A percentile compares a stretch with the other conserved stretches of the same genome.
Conservation (phyloP, 2,329 filamentous ascomycete species). For the Phoma sp. region DNA sequence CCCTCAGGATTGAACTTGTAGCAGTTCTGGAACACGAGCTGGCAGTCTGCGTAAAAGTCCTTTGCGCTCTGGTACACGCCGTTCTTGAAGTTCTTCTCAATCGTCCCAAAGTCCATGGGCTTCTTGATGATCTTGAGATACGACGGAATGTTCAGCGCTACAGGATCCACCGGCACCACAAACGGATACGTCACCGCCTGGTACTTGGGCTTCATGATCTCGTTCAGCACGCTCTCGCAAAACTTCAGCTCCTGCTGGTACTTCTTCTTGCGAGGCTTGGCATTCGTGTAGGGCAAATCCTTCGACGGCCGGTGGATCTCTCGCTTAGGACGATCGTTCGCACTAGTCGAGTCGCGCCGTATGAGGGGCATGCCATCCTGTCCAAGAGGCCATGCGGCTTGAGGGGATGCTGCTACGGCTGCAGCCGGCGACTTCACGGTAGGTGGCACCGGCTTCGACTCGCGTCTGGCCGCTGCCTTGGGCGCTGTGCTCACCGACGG, state of each 20-base stretch:
- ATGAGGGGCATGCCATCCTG: constrained; percentile 81
- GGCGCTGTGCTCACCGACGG: constrained; percentile 37
- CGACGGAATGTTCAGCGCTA: constrained; percentile 89
- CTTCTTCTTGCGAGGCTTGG: constrained; percentile 90
- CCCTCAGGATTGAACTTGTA: constrained; percentile 86
- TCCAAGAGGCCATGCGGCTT: constrained; percentile 73
- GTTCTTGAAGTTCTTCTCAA: constrained; percentile 74
- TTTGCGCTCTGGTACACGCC: constrained; percentile 82
- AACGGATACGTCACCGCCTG: constrained; percentile 74
- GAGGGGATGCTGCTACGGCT: constrained; percentile 52
- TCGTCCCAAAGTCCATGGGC: constrained; percentile 92
- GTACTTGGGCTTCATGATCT: constrained; percentile 78
- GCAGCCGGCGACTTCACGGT: constrained; percentile 55
- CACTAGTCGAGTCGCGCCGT: constrained; percentile 80
- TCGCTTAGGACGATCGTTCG: constrained; percentile 84
- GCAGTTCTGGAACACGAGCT: constrained; percentile 87
- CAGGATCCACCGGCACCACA: constrained; percentile 84
- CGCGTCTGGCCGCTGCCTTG: constrained; percentile 51
- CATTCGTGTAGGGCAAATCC: constrained; percentile 84
- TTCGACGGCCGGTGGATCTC: constrained; percentile 90
- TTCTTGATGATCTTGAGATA: constrained; percentile 96
- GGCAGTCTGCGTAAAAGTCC: constrained; percentile 84
- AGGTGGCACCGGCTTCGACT: constrained; percentile 53
- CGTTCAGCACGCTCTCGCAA: constrained; percentile 79
- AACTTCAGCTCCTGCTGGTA: constrained; percentile 88